Evolutionary conservation across 2,329 filamentous ascomycete genomes (phyloP).

Genomic region (Talaromyces sp.): DNA sequence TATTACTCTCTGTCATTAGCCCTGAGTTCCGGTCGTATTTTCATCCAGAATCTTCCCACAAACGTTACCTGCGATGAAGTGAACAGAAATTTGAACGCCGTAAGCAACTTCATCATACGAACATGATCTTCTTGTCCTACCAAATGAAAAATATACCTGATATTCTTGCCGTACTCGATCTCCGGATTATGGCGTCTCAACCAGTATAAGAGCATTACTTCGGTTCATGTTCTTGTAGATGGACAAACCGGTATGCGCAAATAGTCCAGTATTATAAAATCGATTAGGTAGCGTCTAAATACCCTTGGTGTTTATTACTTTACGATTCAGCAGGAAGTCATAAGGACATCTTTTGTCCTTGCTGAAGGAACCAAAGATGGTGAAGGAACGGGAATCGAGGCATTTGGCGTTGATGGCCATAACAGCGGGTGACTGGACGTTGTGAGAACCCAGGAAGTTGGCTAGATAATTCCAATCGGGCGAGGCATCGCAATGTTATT

Average conservation of each 20-base stretch:
- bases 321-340: slow-evolving; percentile 66
- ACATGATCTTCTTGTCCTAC: slow-evolving; percentile 7
- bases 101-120: slow-evolving; percentile 27
- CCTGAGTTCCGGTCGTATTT: slow-evolving; percentile 53
- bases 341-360: slow-evolving; percentile 16
- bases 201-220: slow-evolving; percentile 66
- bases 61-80: slow-evolving; percentile 62
- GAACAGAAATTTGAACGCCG: slow-evolving; percentile 65
- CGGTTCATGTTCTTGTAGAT: slow-evolving; percentile 61
- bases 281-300: slow-evolving; percentile 66
- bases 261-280: slow-evolving; percentile 61
- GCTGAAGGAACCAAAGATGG: background rate
- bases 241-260: slow-evolving; percentile 51
- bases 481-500: too few species aligned
- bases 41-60: slow-evolving; percentile 63
- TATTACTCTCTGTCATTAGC: slow-evolving; percentile 21
- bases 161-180: slow-evolving; percentile 64
- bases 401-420: background rate
- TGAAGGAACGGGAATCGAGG: background rate
- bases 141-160: slow-evolving; percentile 55
- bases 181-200: slow-evolving; percentile 74
- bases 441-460: background rate
- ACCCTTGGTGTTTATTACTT: slow-evolving; percentile 70
- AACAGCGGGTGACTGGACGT: background rate
- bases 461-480: too few species aligned